Evolutionary conservation across 768 basidiomycete species (phyloP).

Genomic region (Suillus tomentosus): DNA sequence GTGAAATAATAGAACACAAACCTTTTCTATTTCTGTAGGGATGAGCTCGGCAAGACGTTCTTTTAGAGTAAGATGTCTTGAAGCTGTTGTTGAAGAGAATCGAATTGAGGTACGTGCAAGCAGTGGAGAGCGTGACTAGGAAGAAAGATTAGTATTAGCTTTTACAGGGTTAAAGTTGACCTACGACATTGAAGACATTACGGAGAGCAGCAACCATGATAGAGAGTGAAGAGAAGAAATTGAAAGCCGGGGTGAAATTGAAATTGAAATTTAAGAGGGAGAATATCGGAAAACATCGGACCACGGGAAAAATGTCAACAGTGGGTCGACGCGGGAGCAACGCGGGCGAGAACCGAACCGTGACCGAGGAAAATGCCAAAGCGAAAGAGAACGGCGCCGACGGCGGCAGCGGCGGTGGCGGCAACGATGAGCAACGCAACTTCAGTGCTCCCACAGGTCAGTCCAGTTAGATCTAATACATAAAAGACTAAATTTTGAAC

Average conservation of each 20-base stretch:
- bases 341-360: not conserved
- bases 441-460: conserved; percentile 53
- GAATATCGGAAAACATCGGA: conserved; percentile 25
- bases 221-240: conserved; percentile 14
- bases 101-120: conserved; percentile 53
- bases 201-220: conserved; percentile 49
- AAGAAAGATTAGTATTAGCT: not conserved
- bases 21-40: conserved; percentile 66
- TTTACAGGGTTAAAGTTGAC: conserved; percentile 36
- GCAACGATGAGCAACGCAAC: not conserved
- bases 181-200: conserved; percentile 36
- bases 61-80: conserved; percentile 79
- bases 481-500: conserved; percentile 2
- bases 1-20: not conserved
- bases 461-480: not conserved
- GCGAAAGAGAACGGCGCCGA: conserved; percentile 24
- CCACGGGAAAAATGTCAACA: conserved; percentile 4
- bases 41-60: conserved; percentile 94
- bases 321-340: not conserved
- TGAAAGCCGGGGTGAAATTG: not conserved
- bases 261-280: conserved; percentile 20
- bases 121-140: conserved; percentile 51
- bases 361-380: conserved; percentile 25
- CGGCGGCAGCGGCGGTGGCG: not conserved
- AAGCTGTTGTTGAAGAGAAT: conserved; percentile 66